Percentiles rank a stretch among this genome's conserved stretches.
Evolutionary conservation across 306 rosid species (phyloP).

Genomic region (Corylus heterophylla): DNA sequence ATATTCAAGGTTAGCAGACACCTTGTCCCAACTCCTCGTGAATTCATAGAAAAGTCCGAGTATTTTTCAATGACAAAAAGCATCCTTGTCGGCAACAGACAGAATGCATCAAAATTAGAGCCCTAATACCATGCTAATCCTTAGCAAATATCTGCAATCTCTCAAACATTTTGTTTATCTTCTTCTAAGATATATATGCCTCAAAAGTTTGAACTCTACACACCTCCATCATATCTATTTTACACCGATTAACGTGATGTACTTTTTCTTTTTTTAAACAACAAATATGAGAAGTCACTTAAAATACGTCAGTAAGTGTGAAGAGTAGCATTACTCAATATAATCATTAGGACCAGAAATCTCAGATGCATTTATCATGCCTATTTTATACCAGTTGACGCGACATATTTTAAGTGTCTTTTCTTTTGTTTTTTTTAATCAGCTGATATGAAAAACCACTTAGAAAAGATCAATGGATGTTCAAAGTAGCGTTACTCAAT

Average conservation of each 20-base stretch:
- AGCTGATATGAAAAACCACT: too few relatives aligned
- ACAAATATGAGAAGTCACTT: too few relatives aligned
- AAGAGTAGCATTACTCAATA: background rate
- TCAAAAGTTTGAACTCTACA: background rate
- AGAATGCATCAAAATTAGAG: background rate
- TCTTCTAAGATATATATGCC: background rate
- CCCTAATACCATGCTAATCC: background rate
- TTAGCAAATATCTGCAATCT: background rate
- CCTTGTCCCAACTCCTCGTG: background rate
- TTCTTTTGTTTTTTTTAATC: too few relatives aligned
- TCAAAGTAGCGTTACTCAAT: too few relatives aligned
- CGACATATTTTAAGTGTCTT: too few relatives aligned
- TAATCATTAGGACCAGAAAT: background rate
- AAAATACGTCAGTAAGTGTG: too few relatives aligned
- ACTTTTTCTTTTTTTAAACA: too few relatives aligned
- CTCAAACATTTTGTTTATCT: background rate
- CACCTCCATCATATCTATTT: too few relatives aligned
- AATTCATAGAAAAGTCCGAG: background rate
- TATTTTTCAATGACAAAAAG: background rate
- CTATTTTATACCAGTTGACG: too few relatives aligned
- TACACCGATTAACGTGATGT: too few relatives aligned
- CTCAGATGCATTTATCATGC: too few relatives aligned
- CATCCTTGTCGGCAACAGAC: background rate
- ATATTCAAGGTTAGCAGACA: background rate
- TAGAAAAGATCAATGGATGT: too few relatives aligned